Evolutionary conservation across 345 rosid genomes (phyloP).

Genomic region (Gossypium herbaceum): DNA sequence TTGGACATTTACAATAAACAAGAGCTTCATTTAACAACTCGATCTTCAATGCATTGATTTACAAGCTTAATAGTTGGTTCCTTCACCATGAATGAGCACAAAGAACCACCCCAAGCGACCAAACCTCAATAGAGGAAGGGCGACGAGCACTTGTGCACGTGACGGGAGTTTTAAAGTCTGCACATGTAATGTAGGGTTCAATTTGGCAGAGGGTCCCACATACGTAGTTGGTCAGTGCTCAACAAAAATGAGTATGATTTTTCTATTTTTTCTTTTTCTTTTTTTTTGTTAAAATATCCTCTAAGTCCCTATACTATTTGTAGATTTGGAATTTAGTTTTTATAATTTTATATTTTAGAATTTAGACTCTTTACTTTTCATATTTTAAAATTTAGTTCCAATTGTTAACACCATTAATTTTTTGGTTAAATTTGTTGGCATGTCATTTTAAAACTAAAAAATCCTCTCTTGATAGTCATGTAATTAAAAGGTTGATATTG

Average conservation of each 20-base stretch:
- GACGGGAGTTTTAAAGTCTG: constrained; percentile 29
- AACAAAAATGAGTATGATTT: background rate
- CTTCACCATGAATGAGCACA: constrained; percentile 26
- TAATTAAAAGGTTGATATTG: too few species aligned
- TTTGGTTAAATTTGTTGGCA: too few species aligned
- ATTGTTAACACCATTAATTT: too few species aligned
- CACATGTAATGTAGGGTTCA: constrained; percentile 58
- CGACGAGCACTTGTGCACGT: constrained; percentile 53
- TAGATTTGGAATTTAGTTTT: background rate
- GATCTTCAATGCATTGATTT: constrained; percentile 44
- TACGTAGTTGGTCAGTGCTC: constrained; percentile 26
- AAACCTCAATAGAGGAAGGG: background rate
- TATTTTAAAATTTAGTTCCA: too few species aligned
- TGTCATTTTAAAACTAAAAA: too few species aligned
- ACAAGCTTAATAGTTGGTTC: background rate
- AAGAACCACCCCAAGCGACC: background rate
- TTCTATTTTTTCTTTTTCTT: too few species aligned
- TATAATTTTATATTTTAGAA: too few species aligned
- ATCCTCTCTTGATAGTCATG: too few species aligned
- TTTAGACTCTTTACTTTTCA: too few species aligned
- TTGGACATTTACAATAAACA: constrained; percentile 64
- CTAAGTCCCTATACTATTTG: too few species aligned
- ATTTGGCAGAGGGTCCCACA: constrained; percentile 21
- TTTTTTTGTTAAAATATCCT: too few species aligned
- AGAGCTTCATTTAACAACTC: constrained; percentile 61